Evolutionary conservation across 164 flowering plant genomes (phyloP).

Genomic region (Vitis rupestris): DNA sequence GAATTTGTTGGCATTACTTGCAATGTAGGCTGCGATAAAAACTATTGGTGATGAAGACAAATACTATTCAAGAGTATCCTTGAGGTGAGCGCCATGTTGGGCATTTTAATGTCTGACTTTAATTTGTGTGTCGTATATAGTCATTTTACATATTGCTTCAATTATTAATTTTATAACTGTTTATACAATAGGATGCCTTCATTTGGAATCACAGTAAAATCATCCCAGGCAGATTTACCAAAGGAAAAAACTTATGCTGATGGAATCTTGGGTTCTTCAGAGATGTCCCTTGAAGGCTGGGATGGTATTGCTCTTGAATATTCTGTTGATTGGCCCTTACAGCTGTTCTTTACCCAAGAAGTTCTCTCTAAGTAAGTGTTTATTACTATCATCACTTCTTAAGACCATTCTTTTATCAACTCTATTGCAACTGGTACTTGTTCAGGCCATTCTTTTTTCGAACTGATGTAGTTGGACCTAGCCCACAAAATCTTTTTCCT

Average conservation of each 20-base stretch:
- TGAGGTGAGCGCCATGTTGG: neutral
- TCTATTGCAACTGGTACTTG: too few relatives aligned
- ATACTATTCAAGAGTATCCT: constrained; percentile 61
- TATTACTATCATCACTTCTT: neutral
- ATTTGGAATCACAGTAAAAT: constrained; percentile 56
- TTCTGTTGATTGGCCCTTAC: constrained; percentile 96
- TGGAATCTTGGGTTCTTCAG: constrained; percentile 52
- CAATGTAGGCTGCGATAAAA: constrained; percentile 87
- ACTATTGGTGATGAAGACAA: constrained; percentile 90
- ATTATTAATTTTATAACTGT: neutral
- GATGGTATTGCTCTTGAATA: constrained; percentile 96
- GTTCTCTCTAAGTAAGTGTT: constrained; percentile 83
- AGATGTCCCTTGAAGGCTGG: constrained; percentile 86
- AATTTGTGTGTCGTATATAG: neutral
- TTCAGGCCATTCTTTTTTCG: too few relatives aligned
- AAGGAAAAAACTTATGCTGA: constrained; percentile 50
- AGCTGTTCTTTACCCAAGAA: constrained; percentile 90
- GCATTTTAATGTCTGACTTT: neutral
- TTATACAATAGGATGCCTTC: constrained; percentile 66
- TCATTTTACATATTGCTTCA: neutral
- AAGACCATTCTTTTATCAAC: too few relatives aligned
- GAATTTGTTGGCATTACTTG: constrained; percentile 5
- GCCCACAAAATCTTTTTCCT: neutral
- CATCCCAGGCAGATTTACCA: constrained; percentile 61
- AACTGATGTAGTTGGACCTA: too few relatives aligned